Conservation (phyloP, 192 early-diverging fungal species). For the Rhizoclosmatium globosum region DNA sequence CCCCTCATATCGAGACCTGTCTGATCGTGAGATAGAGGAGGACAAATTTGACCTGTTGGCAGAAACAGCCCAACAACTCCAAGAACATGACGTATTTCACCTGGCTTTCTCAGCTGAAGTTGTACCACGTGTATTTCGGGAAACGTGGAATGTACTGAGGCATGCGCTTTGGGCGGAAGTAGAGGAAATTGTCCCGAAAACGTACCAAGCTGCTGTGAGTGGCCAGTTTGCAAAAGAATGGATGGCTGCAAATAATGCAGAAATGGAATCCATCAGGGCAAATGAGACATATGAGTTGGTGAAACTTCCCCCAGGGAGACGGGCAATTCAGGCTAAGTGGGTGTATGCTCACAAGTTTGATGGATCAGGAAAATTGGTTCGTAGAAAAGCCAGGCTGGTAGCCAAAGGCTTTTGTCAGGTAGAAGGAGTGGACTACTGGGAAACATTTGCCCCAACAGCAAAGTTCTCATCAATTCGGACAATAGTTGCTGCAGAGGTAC, state of each 20-base stretch:
- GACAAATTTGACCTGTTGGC: too few relatives aligned
- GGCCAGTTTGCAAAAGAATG: neutral
- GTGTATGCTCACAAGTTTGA: neutral
- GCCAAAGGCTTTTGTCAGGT: constrained; percentile 40
- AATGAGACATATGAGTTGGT: constrained; percentile 6
- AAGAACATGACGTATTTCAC: too few relatives aligned
- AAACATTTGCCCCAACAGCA: too few relatives aligned
- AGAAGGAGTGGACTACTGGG: constrained; percentile 38
- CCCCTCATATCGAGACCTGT: too few relatives aligned
- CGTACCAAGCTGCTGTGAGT: neutral
- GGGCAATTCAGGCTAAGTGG: constrained; percentile 2
- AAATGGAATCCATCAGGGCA: neutral
- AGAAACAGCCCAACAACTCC: too few relatives aligned
- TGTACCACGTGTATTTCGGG: neutral
- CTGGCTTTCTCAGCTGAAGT: too few relatives aligned
- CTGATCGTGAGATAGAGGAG: too few relatives aligned
- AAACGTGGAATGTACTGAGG: neutral
- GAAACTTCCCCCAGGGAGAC: neutral
- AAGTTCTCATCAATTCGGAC: too few relatives aligned
- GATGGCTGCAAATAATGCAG: neutral
- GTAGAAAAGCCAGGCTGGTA: constrained; percentile 43
- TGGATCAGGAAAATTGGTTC: too few relatives aligned
- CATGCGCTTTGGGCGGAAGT: neutral
- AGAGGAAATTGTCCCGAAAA: too few relatives aligned
- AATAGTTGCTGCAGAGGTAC: too few relatives aligned